phyloP scores from a whole-genome alignment of 257 asterid genomes.

The Solanum medicagineum region DNA sequence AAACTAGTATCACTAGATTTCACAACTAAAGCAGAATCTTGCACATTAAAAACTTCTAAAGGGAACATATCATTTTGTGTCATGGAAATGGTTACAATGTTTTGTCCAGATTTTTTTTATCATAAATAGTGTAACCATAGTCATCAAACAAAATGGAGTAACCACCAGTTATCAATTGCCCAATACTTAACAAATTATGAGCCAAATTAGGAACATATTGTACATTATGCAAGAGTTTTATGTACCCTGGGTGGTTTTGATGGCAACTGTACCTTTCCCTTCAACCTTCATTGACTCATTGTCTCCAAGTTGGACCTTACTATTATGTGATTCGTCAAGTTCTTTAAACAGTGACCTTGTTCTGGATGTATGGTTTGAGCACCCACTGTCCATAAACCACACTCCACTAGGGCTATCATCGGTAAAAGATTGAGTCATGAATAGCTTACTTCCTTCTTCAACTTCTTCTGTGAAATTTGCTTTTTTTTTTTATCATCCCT shows the following conservation, averaged over 20 bases:
- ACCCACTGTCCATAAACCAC: background rate
- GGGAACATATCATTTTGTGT: background rate
- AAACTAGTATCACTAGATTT: no score
- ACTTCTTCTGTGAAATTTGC: background rate
- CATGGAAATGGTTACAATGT: background rate
- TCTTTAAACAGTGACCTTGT: background rate
- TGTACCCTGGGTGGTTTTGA: background rate
- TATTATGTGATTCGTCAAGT: background rate
- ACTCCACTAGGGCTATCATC: background rate
- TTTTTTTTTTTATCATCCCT: background rate
- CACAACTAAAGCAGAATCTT: no score
- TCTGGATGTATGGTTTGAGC: background rate
- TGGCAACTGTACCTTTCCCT: background rate
- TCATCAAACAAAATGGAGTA: background rate
- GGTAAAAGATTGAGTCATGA: background rate
- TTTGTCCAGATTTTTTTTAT: background rate
- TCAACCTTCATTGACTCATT: background rate
- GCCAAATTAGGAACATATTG: background rate
- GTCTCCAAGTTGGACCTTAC: background rate
- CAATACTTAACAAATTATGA: constrained; percentile 6
- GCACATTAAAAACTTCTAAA: no score
- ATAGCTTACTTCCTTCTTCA: background rate
- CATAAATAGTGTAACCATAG: background rate
- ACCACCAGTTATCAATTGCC: constrained; percentile 4
- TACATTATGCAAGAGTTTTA: background rate